phyloP scores from a whole-genome alignment of 805 yeast species.

The Nakazawaea ambrosiae region DNA sequence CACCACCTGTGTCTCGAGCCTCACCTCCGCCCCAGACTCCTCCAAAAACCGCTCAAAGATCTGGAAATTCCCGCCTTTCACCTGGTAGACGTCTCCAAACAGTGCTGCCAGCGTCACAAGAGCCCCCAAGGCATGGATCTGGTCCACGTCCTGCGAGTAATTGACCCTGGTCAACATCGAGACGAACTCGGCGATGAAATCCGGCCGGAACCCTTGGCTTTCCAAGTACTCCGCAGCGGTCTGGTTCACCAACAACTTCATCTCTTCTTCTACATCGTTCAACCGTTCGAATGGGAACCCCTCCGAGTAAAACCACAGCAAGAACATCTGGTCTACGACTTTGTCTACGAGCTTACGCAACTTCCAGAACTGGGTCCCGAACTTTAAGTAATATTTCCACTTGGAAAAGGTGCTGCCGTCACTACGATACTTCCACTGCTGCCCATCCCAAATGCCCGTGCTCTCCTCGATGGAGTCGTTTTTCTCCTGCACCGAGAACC shows the following conservation, averaged over 20 bases:
- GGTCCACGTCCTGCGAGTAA: constrained; percentile 32
- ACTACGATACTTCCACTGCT: constrained; percentile 15
- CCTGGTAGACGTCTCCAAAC: constrained; percentile 19
- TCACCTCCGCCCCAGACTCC: constrained; percentile 25
- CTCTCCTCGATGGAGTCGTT: constrained; percentile 9
- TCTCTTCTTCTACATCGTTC: constrained; percentile 12
- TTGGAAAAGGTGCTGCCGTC: constrained; percentile 1
- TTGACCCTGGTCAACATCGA: constrained; percentile 37
- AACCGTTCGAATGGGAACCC: constrained; percentile 31
- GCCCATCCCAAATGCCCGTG: constrained; percentile 33
- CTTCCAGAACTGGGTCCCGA: constrained; percentile 24
- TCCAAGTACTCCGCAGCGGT: constrained; percentile 22
- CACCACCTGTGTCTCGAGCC: constrained; percentile 23
- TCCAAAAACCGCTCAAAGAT: constrained; percentile 34
- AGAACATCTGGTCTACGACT: constrained; percentile 21
- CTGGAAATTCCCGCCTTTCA: constrained; percentile 38
- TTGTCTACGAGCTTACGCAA: constrained; percentile 15
- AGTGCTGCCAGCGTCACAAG: constrained; percentile 31
- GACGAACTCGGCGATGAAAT: constrained; percentile 21
- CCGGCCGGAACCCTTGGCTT: neutral
- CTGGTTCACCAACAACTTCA: constrained; percentile 21
- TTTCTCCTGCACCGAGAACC: constrained; percentile 13
- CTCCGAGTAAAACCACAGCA: constrained; percentile 20
- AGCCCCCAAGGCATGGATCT: constrained; percentile 37
- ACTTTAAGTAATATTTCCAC: constrained; percentile 21